Conservation (phyloP, 2,329 filamentous ascomycete species). For the Colletotrichum lini region DNA sequence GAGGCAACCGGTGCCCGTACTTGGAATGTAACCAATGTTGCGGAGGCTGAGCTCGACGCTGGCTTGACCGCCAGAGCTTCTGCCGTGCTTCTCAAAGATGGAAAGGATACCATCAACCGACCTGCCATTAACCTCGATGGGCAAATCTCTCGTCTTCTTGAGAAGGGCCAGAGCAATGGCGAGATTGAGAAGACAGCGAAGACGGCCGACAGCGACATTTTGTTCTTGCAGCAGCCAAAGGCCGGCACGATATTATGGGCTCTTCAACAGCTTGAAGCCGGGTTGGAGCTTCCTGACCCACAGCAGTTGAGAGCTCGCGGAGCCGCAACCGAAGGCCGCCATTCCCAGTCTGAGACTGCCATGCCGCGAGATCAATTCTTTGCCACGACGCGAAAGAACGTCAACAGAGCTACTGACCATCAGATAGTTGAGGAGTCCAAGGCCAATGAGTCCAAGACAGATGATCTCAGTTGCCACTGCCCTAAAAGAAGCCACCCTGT, state of each 20-base stretch:
- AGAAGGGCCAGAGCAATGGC: neutral
- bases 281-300: constrained; percentile 4
- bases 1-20: too few relatives aligned
- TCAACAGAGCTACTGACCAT: neutral
- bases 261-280: constrained; percentile 4
- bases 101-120: neutral
- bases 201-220: neutral
- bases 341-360: neutral
- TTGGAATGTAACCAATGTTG: neutral
- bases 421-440: neutral
- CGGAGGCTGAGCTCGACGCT: neutral
- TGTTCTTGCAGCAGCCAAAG: neutral
- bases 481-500: constrained; percentile 20
- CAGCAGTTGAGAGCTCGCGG: neutral
- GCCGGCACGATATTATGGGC: constrained; percentile 4
- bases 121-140: neutral
- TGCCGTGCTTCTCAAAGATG: neutral
- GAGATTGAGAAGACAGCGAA: neutral
- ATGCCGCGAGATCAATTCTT: too few relatives aligned
- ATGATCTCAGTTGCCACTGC: constrained; percentile 8
- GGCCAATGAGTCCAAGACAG: too few relatives aligned
- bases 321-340: neutral
- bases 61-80: neutral
- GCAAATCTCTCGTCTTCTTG: neutral
- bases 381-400: too few relatives aligned